Base-by-base conservation (phyloP, 345 rosid genomes). In the Brassica incana region DNA sequence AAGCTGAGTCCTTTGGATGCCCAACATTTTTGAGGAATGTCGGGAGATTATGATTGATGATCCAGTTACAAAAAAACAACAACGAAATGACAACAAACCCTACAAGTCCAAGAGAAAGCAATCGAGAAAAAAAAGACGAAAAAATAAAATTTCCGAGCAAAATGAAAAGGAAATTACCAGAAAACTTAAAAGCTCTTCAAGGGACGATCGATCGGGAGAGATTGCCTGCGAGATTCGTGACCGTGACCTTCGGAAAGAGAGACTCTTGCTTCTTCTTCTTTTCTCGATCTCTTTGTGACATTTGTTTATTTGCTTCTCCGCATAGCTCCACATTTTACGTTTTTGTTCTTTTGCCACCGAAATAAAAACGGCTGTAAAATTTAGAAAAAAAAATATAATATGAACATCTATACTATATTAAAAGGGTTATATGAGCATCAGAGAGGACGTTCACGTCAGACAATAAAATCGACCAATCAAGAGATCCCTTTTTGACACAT, bases 201-300 rank as follows among this genome's bases (percentile, higher is more conserved):
- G 18, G 20, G 58, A 52, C 45, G 66, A 52, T 12, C 1, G 66
- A 71, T 50, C 12, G 27, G 48, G 66, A 54, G 64, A 77, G 69
- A 71, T 64, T 50, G 65, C 71, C 76, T 36, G 67, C 58, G 81
- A 64, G 77, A 72, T 78, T 78, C 81, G 72, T 67, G 60, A 67
- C 63, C 68, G 77, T 12, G 14, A 59, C 36, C 54, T 43, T 29
- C 68, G 81, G 77, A 16, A 67, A 60, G 65, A 73, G 77, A 79
- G 77, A 79, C 67, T 79, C 74, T 79, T 73, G 82, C 69, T 79
- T 67, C 54, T 40, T 67, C 54, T 40, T 50, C 10, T 8, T 56
- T 30, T 38, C 67, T 25, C 29, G 6, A n/a, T 54, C 16, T 50
- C 56, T 67, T 45, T 68, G 56, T 67, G 56, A 2, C 56, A 27